Evolutionary conservation across 495 filamentous ascomycete genomes (phyloP).

Genomic region (Tirmania nivea): DNA sequence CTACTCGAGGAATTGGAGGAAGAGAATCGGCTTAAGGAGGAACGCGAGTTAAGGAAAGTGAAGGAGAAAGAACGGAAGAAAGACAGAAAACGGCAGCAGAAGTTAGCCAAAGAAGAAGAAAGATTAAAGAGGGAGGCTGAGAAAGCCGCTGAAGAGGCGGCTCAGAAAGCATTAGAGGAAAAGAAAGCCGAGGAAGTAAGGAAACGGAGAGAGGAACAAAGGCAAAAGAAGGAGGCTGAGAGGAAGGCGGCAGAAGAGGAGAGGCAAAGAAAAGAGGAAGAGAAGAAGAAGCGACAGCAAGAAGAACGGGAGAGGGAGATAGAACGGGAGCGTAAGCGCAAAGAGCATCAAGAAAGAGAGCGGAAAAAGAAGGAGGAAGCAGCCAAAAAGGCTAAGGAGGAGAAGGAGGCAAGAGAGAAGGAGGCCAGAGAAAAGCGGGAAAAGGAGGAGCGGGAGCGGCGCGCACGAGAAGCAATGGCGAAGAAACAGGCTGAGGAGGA

Average conservation of each 20-base stretch:
- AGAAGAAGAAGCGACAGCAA: slow-evolving; percentile 73
- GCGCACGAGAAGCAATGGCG: slow-evolving; percentile 32
- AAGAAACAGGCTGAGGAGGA: slow-evolving; percentile 47
- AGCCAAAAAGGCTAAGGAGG: slow-evolving; percentile 36
- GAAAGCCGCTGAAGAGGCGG: slow-evolving; percentile 76
- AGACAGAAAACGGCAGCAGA: slow-evolving; percentile 68
- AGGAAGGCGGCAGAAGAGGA: slow-evolving; percentile 85
- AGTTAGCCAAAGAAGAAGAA: slow-evolving; percentile 72
- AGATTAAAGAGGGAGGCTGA: slow-evolving; percentile 67
- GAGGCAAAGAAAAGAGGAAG: slow-evolving; percentile 76
- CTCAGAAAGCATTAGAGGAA: slow-evolving; percentile 49
- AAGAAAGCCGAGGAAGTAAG: slow-evolving; percentile 62
- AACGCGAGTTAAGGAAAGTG: slow-evolving; percentile 78
- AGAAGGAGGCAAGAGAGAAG: slow-evolving; percentile 50
- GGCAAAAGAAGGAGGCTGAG: slow-evolving; percentile 67
- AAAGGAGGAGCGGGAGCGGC: slow-evolving; percentile 54
- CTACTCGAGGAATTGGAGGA: slow-evolving; percentile 80
- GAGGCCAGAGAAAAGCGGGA: slow-evolving; percentile 52
- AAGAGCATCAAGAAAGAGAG: slow-evolving; percentile 67
- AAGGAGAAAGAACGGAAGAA: slow-evolving; percentile 85
- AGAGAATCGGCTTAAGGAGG: slow-evolving; percentile 47
- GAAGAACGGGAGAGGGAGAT: slow-evolving; percentile 60
- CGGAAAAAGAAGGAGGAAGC: slow-evolving; percentile 48
- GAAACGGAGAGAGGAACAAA: slow-evolving; percentile 63
- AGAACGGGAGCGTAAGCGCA: slow-evolving; percentile 51